Percentiles rank a stretch among this genome's conserved stretches.
These are phyloP conservation scores for Pythium rishiriense DNA, from an alignment of 352 stramenopile species.

Conservation along the genomic window DNA sequence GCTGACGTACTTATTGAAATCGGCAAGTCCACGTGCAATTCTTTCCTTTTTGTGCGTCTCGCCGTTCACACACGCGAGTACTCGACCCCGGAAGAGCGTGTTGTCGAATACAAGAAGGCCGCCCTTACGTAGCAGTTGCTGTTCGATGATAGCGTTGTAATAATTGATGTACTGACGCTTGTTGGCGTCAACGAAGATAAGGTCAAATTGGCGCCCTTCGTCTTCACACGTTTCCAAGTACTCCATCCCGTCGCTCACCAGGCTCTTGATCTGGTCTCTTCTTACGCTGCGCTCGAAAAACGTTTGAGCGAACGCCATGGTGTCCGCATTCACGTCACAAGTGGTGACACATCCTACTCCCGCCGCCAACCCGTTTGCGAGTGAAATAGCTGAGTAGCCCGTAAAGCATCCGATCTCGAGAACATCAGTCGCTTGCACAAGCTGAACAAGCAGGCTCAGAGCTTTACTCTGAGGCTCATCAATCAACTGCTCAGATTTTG, in stretches of 20 bases:
- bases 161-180: slow-evolving; percentile 91
- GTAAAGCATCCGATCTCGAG: slow-evolving; percentile 94
- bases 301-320: slow-evolving; percentile 46
- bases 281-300: slow-evolving; percentile 52
- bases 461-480: slow-evolving; percentile 61
- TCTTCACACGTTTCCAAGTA: slow-evolving; percentile 33
- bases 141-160: slow-evolving; percentile 76
- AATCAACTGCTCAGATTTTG: slow-evolving; percentile 60
- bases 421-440: slow-evolving; percentile 65
- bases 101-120: slow-evolving; percentile 93
- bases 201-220: slow-evolving; percentile 70
- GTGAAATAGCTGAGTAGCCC: slow-evolving; percentile 91
- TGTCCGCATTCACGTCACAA: slow-evolving; percentile 56
- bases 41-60: slow-evolving; percentile 48
- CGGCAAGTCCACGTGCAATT: slow-evolving; percentile 65
- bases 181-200: slow-evolving; percentile 95
- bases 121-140: slow-evolving; percentile 65
- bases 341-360: slow-evolving; percentile 41
- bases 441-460: slow-evolving; percentile 75
- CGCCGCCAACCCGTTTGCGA: slow-evolving; percentile 52
- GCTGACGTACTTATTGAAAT: slow-evolving; percentile 88
- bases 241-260: slow-evolving; percentile 45
- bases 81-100: slow-evolving; percentile 92
- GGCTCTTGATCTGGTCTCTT: slow-evolving; percentile 36
- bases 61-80: slow-evolving; percentile 63